Percentiles rank a stretch among this genome's conserved stretches.
These are phyloP conservation scores for Cordyceps militaris DNA, from an alignment of 2,329 filamentous ascomycete genomes.

Conservation along the genomic window DNA sequence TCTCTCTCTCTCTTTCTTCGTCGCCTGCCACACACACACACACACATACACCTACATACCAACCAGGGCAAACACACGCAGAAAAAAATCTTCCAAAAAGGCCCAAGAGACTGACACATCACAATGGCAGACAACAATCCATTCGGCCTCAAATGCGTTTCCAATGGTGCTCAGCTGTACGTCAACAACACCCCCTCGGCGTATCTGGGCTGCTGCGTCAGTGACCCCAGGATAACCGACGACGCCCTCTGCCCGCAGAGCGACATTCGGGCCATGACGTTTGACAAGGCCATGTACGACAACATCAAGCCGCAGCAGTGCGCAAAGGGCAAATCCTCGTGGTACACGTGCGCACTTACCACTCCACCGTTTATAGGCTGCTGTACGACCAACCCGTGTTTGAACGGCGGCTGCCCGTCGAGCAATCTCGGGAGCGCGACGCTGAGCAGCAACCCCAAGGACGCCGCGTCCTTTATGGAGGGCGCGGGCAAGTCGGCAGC, in stretches of 20 bases:
- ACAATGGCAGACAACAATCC: neutral
- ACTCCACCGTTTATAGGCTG: conserved; percentile 33
- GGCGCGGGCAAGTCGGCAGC: neutral
- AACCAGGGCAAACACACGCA: too few relatives aligned
- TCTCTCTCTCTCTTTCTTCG: too few relatives aligned
- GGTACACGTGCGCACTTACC: conserved; percentile 28
- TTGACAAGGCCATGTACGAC: conserved; percentile 19
- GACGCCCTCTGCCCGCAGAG: conserved; percentile 27
- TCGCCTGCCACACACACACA: too few relatives aligned
- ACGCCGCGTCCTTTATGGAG: neutral
- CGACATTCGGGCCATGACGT: conserved; percentile 23
- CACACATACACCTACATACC: too few relatives aligned
- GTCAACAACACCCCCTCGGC: conserved; percentile 23
- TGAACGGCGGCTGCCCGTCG: conserved; percentile 19
- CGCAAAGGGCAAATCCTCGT: conserved; percentile 19
- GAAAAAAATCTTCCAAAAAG: too few relatives aligned
- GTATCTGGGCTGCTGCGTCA: conserved; percentile 36
- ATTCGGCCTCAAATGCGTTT: conserved; percentile 26
- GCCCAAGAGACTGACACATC: neutral
- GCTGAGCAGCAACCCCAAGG: conserved; percentile 19
- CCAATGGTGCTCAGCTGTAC: conserved; percentile 29
- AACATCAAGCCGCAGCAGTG: conserved; percentile 28
- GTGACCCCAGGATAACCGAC: conserved; percentile 26
- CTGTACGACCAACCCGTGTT: conserved; percentile 24
- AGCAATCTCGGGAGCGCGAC: conserved; percentile 19